Evolutionary conservation across 2,329 filamentous ascomycete species (phyloP).

Genomic region (Phialophora expanda): DNA sequence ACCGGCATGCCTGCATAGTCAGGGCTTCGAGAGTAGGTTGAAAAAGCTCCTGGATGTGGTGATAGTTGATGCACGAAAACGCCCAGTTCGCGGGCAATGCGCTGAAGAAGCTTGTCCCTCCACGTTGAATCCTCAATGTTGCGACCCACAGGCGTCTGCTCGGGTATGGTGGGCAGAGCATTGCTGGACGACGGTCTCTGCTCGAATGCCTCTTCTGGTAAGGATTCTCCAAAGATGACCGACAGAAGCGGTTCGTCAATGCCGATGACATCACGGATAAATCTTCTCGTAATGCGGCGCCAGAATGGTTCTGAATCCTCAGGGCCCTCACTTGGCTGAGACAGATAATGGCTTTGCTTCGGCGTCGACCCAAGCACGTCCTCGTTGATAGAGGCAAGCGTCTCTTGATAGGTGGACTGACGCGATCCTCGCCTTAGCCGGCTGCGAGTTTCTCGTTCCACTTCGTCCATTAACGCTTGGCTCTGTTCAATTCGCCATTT

Average conservation of each 20-base stretch:
- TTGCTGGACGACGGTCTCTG: slow-evolving; percentile 24
- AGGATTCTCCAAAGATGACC: slow-evolving; percentile 81
- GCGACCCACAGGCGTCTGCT: slow-evolving; percentile 25
- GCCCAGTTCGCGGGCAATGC: slow-evolving; percentile 85
- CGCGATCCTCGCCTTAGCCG: slow-evolving; percentile 55
- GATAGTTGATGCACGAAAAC: slow-evolving; percentile 81
- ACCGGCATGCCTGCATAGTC: slow-evolving; percentile 80
- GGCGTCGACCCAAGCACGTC: slow-evolving; percentile 38
- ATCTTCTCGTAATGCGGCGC: slow-evolving; percentile 79
- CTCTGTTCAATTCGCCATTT: slow-evolving; percentile 92
- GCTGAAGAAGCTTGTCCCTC: slow-evolving; percentile 80
- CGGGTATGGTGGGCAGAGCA: slow-evolving; percentile 34
- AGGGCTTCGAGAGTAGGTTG: slow-evolving; percentile 70
- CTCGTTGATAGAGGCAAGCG: slow-evolving; percentile 27
- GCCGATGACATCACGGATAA: slow-evolving; percentile 87
- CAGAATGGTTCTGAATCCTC: slow-evolving; percentile 72
- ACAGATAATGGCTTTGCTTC: slow-evolving; percentile 38
- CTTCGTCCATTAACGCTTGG: slow-evolving; percentile 80
- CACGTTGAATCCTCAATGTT: slow-evolving; percentile 54
- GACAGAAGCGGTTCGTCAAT: slow-evolving; percentile 85
- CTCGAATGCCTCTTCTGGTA: slow-evolving; percentile 57
- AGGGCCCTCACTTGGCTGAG: slow-evolving; percentile 42
- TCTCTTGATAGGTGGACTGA: slow-evolving; percentile 28
- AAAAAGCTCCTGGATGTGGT: slow-evolving; percentile 86
- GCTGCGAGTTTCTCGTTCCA: slow-evolving; percentile 80